phyloP scores from a whole-genome alignment of 1,284 basidiomycete species.

The Agaricales sp. region DNA sequence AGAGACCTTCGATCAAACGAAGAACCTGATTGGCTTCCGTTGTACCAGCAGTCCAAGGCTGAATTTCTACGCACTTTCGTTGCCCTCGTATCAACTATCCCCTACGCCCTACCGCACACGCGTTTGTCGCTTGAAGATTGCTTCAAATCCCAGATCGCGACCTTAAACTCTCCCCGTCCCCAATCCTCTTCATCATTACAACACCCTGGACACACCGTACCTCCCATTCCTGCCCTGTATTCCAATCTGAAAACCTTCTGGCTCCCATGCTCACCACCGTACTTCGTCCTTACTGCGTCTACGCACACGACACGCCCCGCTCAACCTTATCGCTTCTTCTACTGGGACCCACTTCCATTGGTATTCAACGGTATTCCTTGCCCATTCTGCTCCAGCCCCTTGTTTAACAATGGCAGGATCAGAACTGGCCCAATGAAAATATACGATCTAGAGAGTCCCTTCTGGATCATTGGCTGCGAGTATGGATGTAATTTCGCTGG shows the following conservation, averaged over 20 bases:
- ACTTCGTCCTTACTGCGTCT: neutral
- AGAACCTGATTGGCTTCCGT: neutral
- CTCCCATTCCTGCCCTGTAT: neutral
- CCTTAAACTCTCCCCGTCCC: neutral
- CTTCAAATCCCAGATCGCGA: neutral
- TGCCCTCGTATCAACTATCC: neutral
- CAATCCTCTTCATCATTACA: neutral
- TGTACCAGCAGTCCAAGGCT: neutral
- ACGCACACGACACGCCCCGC: neutral
- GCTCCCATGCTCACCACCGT: constrained; percentile 1
- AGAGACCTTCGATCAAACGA: neutral
- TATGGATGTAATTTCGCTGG: neutral
- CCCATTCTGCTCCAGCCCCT: neutral
- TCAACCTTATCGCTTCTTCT: constrained; percentile 3
- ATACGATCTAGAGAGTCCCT: constrained; percentile 1
- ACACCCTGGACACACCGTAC: neutral
- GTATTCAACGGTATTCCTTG: constrained; percentile 1
- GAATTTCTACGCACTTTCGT: neutral
- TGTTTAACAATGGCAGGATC: neutral
- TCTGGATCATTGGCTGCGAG: neutral
- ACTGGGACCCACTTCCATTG: constrained; percentile 1
- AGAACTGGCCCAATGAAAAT: neutral
- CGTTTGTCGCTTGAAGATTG: neutral
- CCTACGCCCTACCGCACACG: neutral
- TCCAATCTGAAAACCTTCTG: neutral